phyloP scores from a whole-genome alignment of 139 green algal species.

The Marvania coccoides region DNA sequence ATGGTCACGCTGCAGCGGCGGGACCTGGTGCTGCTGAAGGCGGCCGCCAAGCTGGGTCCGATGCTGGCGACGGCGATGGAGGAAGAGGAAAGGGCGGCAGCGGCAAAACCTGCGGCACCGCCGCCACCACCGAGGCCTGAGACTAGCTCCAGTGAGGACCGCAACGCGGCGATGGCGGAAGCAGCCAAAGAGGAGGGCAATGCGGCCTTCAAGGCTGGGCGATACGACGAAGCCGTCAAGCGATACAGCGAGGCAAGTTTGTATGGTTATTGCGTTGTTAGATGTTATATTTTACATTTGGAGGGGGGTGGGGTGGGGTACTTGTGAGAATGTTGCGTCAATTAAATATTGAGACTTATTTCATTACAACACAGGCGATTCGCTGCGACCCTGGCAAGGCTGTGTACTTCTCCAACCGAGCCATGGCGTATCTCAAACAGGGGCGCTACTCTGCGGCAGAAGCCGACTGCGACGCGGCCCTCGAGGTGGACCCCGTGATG shows the following conservation, averaged over 20 bases:
- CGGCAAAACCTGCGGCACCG: background rate
- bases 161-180: too few relatives aligned
- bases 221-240: conserved; percentile 29
- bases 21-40: conserved; percentile 29
- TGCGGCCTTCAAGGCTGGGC: conserved; percentile 20
- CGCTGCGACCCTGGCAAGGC: conserved; percentile 14
- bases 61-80: conserved; percentile 14
- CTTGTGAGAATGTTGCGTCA: too few relatives aligned
- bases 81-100: background rate
- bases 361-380: too few relatives aligned
- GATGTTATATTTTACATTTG: too few relatives aligned
- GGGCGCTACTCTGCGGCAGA: conserved; percentile 23
- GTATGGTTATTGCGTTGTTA: too few relatives aligned
- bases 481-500: conserved; percentile 30
- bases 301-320: too few relatives aligned
- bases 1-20: conserved; percentile 26
- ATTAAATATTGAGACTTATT: too few relatives aligned
- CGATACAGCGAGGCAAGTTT: conserved; percentile 34
- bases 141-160: too few relatives aligned
- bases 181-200: conserved; percentile 32
- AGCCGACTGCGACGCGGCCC: conserved; percentile 30
- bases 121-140: background rate
- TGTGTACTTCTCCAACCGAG: conserved; percentile 43
- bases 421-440: conserved; percentile 38
- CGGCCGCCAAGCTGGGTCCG: conserved; percentile 21